phyloP scores from a whole-genome alignment of 441 rosid genomes.

The Gossypium schwendimanii region DNA sequence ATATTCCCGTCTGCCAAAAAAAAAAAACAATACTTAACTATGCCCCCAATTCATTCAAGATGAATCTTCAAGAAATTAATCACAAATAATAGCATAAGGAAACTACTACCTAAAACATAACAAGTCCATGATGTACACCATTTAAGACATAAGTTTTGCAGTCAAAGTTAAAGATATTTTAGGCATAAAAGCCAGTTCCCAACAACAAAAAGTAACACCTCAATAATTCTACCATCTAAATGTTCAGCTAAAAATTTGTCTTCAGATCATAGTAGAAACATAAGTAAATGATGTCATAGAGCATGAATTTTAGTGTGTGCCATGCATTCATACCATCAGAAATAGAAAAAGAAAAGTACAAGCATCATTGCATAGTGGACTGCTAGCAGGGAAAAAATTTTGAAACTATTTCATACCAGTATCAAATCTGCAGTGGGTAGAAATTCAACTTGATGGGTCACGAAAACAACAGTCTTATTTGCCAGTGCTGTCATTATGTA shows the following conservation, averaged over 20 bases:
- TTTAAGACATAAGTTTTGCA: not conserved
- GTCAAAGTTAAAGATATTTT: not conserved
- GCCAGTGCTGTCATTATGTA: slow-evolving; percentile 84
- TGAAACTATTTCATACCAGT: slow-evolving; percentile 48
- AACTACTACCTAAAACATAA: slow-evolving; percentile 4
- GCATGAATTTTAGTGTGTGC: not conserved
- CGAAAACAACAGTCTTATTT: slow-evolving; percentile 80
- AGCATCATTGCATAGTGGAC: slow-evolving; percentile 14
- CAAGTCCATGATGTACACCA: not conserved
- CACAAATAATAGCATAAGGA: not conserved
- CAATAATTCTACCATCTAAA: not conserved
- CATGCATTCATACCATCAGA: not conserved
- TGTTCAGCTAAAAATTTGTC: not conserved
- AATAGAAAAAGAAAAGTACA: not conserved
- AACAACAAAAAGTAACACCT: not conserved
- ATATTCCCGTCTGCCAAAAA: not conserved
- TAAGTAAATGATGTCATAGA: not conserved
- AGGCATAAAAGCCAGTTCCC: not conserved
- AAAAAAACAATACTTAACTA: not conserved
- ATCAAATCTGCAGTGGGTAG: slow-evolving; percentile 89
- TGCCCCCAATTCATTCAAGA: not conserved
- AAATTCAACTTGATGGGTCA: slow-evolving; percentile 99
- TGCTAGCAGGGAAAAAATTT: not conserved
- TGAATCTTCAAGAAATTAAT: not conserved
- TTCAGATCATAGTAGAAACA: not conserved